A percentile compares a stretch with the other conserved stretches of the same genome.
These are phyloP conservation scores for Leptographium procerum DNA, from an alignment of 2,329 filamentous ascomycete species.

Conservation along the genomic window DNA sequence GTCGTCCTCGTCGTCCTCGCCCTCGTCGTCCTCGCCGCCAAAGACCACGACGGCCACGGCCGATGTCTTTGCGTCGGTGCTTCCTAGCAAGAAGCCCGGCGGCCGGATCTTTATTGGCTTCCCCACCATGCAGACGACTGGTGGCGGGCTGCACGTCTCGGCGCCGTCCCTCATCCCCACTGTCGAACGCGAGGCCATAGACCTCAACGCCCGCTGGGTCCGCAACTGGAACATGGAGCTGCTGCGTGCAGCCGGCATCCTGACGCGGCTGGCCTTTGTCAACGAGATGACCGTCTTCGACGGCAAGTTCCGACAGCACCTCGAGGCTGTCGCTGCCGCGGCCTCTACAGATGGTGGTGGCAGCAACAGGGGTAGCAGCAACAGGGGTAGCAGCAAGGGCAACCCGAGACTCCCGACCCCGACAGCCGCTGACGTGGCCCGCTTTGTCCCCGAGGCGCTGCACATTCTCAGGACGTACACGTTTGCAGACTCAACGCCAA, in stretches of 20 bases:
- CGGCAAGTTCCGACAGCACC: slow-evolving; percentile 38
- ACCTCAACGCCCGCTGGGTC: slow-evolving; percentile 90
- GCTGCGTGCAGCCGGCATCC: slow-evolving; percentile 79
- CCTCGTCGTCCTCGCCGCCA: slow-evolving; percentile 12
- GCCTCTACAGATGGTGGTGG: no score
- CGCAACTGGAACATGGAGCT: slow-evolving; percentile 94
- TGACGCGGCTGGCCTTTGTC: slow-evolving; percentile 76
- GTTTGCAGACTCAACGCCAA: slow-evolving; percentile 83
- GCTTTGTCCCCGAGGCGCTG: slow-evolving; percentile 64
- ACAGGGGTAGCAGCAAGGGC: slow-evolving; percentile 1
- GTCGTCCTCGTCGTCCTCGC: background rate
- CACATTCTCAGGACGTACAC: slow-evolving; percentile 82
- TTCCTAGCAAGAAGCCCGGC: slow-evolving; percentile 70
- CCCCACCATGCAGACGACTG: slow-evolving; percentile 93
- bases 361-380: no score
- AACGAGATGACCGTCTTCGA: slow-evolving; percentile 76
- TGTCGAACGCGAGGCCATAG: slow-evolving; percentile 92
- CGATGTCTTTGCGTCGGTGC: slow-evolving; percentile 80
- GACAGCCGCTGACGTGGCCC: slow-evolving; percentile 50
- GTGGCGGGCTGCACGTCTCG: slow-evolving; percentile 84
- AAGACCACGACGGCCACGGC: slow-evolving; percentile 39
- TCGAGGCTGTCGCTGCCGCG: slow-evolving; percentile 10
- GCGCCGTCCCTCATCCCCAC: slow-evolving; percentile 95
- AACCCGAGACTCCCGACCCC: background rate
- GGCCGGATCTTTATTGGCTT: slow-evolving; percentile 96